These are phyloP conservation scores for Nemania sp. DNA, from an alignment of 2,329 filamentous ascomycete genomes.

Conservation along the genomic window DNA sequence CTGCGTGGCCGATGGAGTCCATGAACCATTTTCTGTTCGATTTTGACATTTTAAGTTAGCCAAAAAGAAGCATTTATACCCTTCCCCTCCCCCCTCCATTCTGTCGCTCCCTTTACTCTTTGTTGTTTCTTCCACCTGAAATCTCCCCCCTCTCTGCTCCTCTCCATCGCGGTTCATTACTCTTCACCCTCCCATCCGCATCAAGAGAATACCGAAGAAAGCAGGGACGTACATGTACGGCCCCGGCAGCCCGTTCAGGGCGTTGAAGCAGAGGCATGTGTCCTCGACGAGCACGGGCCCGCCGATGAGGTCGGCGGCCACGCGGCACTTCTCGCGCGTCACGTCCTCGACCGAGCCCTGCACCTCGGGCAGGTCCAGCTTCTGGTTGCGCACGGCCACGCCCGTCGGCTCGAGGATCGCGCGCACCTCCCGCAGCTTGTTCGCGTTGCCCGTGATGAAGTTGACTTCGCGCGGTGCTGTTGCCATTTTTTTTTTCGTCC, in stretches of 20 bases:
- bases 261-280: slow-evolving; percentile 90
- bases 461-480: slow-evolving; percentile 57
- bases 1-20: slow-evolving; percentile 75
- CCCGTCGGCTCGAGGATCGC: slow-evolving; percentile 71
- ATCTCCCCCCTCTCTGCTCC: too few species aligned
- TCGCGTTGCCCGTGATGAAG: slow-evolving; percentile 96
- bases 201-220: too few species aligned
- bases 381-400: slow-evolving; percentile 73
- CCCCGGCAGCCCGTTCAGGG: slow-evolving; percentile 86
- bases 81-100: too few species aligned
- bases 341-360: slow-evolving; percentile 94
- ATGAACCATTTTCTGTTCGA: slow-evolving; percentile 87
- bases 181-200: too few species aligned
- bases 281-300: slow-evolving; percentile 89
- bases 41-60: not conserved
- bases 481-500: not conserved
- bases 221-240: slow-evolving; percentile 91
- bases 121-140: too few species aligned
- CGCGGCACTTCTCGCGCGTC: slow-evolving; percentile 80
- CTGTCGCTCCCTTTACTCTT: not conserved
- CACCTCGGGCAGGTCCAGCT: slow-evolving; percentile 82
- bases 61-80: not conserved
- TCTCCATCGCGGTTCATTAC: too few species aligned
- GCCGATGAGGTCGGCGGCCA: slow-evolving; percentile 76
- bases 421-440: slow-evolving; percentile 89